A percentile compares a stretch with the other conserved stretches of the same genome.
Evolutionary conservation across 768 basidiomycete genomes (phyloP).

Genomic region (Kwoniella dejecticola): DNA sequence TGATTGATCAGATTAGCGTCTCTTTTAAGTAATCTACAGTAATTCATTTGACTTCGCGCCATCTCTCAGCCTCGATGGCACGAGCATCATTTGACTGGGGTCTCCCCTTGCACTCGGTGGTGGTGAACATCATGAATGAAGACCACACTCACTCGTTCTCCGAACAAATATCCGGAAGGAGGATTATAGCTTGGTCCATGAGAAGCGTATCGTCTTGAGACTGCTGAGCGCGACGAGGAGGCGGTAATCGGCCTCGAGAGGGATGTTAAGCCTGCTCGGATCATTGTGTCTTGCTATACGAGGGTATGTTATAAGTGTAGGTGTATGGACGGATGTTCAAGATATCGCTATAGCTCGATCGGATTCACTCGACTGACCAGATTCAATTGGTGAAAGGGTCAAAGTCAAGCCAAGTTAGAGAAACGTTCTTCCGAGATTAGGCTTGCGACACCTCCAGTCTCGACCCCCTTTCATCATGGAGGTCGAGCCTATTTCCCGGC

Average conservation of each 20-base stretch:
- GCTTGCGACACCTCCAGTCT: background rate
- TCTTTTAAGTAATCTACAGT: too few relatives aligned
- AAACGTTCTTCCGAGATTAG: slow-evolving; percentile 5
- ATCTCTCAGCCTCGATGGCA: too few relatives aligned
- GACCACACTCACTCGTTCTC: slow-evolving; percentile 72
- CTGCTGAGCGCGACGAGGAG: background rate
- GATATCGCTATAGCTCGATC: too few relatives aligned
- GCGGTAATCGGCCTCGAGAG: slow-evolving; percentile 12
- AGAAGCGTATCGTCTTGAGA: slow-evolving; percentile 32
- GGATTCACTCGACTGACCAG: background rate
- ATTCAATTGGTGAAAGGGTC: background rate
- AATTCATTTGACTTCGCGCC: too few relatives aligned
- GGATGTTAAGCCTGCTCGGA: slow-evolving; percentile 11
- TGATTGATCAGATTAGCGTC: too few relatives aligned
- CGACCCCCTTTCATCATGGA: too few relatives aligned
- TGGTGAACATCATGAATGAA: too few relatives aligned
- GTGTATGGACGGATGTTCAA: too few relatives aligned
- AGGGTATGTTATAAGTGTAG: too few relatives aligned
- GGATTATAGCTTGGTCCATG: slow-evolving; percentile 80
- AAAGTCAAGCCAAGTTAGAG: background rate
- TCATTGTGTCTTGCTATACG: slow-evolving; percentile 4
- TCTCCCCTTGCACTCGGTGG: too few relatives aligned
- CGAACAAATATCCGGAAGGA: slow-evolving; percentile 81
- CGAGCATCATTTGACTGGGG: too few relatives aligned
- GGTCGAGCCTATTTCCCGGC: too few relatives aligned